Evolutionary conservation across 148 eudicot genomes (phyloP).

Genomic region (Heliosperma pusillum): DNA sequence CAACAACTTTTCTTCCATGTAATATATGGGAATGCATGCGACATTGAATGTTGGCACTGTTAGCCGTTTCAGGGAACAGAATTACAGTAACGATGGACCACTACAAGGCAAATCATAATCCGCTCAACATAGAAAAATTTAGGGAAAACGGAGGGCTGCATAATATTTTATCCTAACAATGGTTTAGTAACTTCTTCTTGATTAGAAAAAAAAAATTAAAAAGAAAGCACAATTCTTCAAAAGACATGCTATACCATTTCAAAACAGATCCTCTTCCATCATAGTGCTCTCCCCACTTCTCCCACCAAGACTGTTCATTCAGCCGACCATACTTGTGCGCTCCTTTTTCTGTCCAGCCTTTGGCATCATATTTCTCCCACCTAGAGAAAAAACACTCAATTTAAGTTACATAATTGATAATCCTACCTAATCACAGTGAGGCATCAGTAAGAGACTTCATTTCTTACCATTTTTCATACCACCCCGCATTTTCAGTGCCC

Average conservation of each 20-base stretch:
- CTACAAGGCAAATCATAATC: neutral
- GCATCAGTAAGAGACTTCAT: neutral
- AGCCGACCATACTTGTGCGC: conserved; percentile 95
- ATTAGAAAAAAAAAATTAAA: neutral
- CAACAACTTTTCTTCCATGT: neutral
- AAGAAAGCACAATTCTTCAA: neutral
- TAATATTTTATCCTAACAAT: no score
- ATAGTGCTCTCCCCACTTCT: conserved; percentile 97
- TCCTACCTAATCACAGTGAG: neutral
- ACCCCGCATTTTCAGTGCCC: conserved; percentile 94
- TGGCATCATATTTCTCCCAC: conserved; percentile 99
- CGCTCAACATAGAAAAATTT: no score
- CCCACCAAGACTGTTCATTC: conserved; percentile 99
- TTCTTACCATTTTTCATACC: conserved; percentile 95
- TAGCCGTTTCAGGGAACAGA: neutral
- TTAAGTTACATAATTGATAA: neutral
- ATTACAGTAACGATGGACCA: neutral
- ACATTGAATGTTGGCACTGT: neutral
- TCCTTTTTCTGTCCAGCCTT: conserved; percentile 99
- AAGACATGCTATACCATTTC: conserved; percentile 59
- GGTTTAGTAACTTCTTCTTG: neutral
- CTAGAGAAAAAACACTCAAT: conserved; percentile 33
- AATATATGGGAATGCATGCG: neutral
- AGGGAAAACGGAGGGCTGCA: no score
- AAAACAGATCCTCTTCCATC: conserved; percentile 97